These are phyloP conservation scores for Wickerhamiella kurtzmanii DNA, from an alignment of 805 yeast species.

Conservation along the genomic window DNA sequence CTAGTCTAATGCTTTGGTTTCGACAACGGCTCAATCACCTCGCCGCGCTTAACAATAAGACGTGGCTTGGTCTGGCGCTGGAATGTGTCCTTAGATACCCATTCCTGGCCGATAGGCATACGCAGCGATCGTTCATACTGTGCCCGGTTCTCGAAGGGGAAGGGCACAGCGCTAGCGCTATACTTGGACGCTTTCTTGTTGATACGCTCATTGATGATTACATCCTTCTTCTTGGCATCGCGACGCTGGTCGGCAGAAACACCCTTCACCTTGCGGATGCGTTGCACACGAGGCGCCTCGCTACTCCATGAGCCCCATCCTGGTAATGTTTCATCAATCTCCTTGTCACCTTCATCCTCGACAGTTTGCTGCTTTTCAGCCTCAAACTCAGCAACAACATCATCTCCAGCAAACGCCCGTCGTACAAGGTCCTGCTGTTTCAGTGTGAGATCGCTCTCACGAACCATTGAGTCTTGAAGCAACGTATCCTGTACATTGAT, in stretches of 20 bases:
- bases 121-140: conserved; percentile 89
- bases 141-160: conserved; percentile 83
- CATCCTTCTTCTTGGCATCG: conserved; percentile 65
- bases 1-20: conserved; percentile 19
- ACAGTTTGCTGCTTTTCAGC: conserved; percentile 56
- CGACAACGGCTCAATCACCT: conserved; percentile 79
- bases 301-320: conserved; percentile 99
- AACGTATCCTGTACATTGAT: conserved; percentile 15
- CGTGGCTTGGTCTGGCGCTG: conserved; percentile 83
- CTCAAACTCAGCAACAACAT: conserved; percentile 70
- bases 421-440: conserved; percentile 50
- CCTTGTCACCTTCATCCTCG: conserved; percentile 75
- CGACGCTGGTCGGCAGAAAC: conserved; percentile 59
- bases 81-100: conserved; percentile 81
- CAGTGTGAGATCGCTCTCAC: conserved; percentile 20
- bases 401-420: conserved; percentile 96
- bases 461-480: conserved; percentile 14
- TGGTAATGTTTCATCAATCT: conserved; percentile 72
- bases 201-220: conserved; percentile 76
- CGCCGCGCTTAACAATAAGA: conserved; percentile 73
- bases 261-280: conserved; percentile 63
- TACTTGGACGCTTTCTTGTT: conserved; percentile 78
- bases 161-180: conserved; percentile 82
- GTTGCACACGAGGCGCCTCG: conserved; percentile 40
- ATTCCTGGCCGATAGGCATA: conserved; percentile 95